A percentile compares a stretch with the other conserved stretches of the same genome.
phyloP scores from a whole-genome alignment of 73 alveolate genomes.

The Diophrys sp. region DNA sequence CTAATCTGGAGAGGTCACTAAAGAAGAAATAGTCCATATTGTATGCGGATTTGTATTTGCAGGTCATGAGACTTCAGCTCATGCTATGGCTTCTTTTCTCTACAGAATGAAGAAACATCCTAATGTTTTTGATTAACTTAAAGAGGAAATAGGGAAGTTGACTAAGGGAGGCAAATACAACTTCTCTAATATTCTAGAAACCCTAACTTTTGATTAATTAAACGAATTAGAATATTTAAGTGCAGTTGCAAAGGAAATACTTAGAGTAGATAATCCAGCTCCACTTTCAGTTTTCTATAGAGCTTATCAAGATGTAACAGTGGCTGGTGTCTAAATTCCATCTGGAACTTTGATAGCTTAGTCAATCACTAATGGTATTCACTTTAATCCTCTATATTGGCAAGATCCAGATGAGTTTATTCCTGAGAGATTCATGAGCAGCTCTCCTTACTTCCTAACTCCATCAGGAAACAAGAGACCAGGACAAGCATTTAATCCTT shows the following conservation, averaged over 20 bases:
- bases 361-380: not conserved
- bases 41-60: no score
- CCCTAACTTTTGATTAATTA: not conserved
- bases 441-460: not conserved
- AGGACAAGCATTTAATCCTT: slow-evolving; percentile 1
- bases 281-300: not conserved
- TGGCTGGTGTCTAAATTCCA: not conserved
- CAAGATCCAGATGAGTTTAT: slow-evolving; percentile 7
- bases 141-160: no score
- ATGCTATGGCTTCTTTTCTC: no score
- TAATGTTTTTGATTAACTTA: no score
- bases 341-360: not conserved
- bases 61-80: no score
- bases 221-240: not conserved
- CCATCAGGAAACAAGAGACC: slow-evolving; percentile 4
- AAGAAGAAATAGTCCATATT: no score
- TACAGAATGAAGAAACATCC: no score
- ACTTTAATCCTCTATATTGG: slow-evolving; percentile 13
- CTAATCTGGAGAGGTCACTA: no score
- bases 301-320: not conserved
- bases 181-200: not conserved
- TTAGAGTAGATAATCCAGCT: not conserved
- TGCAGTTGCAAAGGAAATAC: not conserved
- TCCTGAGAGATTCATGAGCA: slow-evolving; percentile 17
- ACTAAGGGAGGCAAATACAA: not conserved